phyloP scores from a whole-genome alignment of 1,284 basidiomycete species.

The Naganishia cerealis region DNA sequence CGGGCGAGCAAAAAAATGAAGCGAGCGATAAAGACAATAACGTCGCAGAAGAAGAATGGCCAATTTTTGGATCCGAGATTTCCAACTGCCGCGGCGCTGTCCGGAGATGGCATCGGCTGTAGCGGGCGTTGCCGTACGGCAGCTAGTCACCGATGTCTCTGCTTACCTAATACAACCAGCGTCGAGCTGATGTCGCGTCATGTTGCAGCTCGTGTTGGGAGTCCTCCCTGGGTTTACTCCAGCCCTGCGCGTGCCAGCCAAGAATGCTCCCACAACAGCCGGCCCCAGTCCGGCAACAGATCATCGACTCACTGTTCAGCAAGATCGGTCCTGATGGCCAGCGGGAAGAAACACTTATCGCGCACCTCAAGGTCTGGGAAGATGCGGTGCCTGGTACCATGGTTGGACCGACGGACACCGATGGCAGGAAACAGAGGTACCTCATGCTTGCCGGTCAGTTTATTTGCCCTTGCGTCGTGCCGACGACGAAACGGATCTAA shows the following conservation, averaged over 20 bases:
- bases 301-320: constrained; percentile 79
- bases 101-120: constrained; percentile 3
- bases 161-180: too few relatives aligned
- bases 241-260: too few relatives aligned
- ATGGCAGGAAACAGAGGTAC: constrained; percentile 75
- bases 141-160: too few relatives aligned
- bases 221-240: too few relatives aligned
- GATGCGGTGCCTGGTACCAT: constrained; percentile 59
- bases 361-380: constrained; percentile 88
- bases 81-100: constrained; percentile 10
- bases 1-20: constrained; percentile 1
- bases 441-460: constrained; percentile 80
- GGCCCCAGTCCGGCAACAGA: constrained; percentile 60
- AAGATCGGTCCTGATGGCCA: constrained; percentile 62
- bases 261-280: constrained; percentile 30
- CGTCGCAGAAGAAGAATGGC: not conserved
- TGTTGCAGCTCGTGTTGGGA: too few relatives aligned
- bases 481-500: constrained; percentile 58
- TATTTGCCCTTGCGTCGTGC: constrained; percentile 55
- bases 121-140: not conserved
- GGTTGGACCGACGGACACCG: constrained; percentile 57
- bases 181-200: too few relatives aligned
- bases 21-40: constrained; percentile 1
- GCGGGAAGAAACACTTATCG: constrained; percentile 73
- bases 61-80: constrained; percentile 23